These are phyloP conservation scores for Earliella scabrosa DNA, from an alignment of 1,284 basidiomycete genomes.

Conservation along the genomic window DNA sequence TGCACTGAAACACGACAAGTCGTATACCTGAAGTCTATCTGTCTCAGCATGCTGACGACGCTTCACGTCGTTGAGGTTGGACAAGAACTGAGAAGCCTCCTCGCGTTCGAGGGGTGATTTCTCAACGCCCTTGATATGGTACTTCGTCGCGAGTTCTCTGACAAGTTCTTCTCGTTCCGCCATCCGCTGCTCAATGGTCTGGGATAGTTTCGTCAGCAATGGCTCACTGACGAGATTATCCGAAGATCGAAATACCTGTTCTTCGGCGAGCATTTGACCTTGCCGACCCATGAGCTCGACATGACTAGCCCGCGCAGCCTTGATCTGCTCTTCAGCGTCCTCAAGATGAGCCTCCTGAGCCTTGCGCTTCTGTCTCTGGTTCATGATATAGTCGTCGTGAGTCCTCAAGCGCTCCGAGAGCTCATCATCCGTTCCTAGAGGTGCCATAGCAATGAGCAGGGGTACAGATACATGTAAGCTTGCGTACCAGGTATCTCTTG, in stretches of 20 bases:
- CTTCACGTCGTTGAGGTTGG: slow-evolving; percentile 61
- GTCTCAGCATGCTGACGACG: slow-evolving; percentile 58
- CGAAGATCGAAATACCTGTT: slow-evolving; percentile 57
- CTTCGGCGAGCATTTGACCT: slow-evolving; percentile 67
- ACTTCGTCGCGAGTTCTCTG: slow-evolving; percentile 67
- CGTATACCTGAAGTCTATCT: slow-evolving; percentile 63
- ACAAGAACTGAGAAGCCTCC: slow-evolving; percentile 72
- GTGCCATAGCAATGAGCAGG: too few relatives aligned
- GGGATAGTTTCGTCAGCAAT: too few relatives aligned
- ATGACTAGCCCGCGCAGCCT: slow-evolving; percentile 55
- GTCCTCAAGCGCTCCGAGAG: slow-evolving; percentile 70
- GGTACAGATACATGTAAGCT: slow-evolving; percentile 6
- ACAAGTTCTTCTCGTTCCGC: slow-evolving; percentile 77
- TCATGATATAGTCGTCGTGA: slow-evolving; percentile 70
- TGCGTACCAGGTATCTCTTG: slow-evolving; percentile 79
- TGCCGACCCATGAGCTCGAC: slow-evolving; percentile 60
- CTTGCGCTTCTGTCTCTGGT: slow-evolving; percentile 55
- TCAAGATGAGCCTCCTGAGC: slow-evolving; percentile 54
- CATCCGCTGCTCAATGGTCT: slow-evolving; percentile 82
- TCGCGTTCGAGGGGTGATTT: slow-evolving; percentile 66
- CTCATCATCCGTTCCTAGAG: slow-evolving; percentile 78
- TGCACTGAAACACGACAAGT: neutral
- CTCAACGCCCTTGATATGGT: slow-evolving; percentile 79
- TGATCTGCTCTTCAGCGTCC: slow-evolving; percentile 67
- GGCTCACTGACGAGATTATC: too few relatives aligned